These are phyloP conservation scores for Oemleria cerasiformis DNA, from an alignment of 306 rosid species.

Conservation along the genomic window DNA sequence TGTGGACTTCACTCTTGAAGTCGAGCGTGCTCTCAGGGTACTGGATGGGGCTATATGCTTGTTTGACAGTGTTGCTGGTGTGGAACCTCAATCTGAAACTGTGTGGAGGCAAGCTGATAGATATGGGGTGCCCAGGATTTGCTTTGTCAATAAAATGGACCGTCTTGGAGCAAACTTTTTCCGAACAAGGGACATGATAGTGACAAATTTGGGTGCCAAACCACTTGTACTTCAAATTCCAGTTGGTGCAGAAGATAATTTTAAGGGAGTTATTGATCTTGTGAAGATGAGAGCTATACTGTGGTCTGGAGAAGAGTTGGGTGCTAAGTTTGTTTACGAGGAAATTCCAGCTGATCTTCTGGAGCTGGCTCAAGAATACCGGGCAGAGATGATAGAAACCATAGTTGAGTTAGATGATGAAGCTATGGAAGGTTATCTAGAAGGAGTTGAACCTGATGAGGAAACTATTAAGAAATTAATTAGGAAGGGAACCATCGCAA, in stretches of 20 bases:
- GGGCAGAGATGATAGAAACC: slow-evolving; percentile 68
- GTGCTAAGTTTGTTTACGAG: slow-evolving; percentile 72
- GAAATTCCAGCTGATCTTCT: slow-evolving; percentile 76
- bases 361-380: slow-evolving; percentile 70
- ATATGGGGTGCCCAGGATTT: slow-evolving; percentile 93
- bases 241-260: slow-evolving; percentile 79
- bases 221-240: slow-evolving; percentile 93
- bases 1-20: slow-evolving; percentile 94
- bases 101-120: slow-evolving; percentile 99
- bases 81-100: slow-evolving; percentile 95
- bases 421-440: slow-evolving; percentile 83
- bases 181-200: slow-evolving; percentile 95
- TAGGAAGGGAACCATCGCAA: slow-evolving; percentile 70
- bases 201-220: slow-evolving; percentile 87
- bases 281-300: slow-evolving; percentile 89
- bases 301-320: slow-evolving; percentile 96
- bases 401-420: slow-evolving; percentile 79
- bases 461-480: slow-evolving; percentile 61
- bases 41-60: slow-evolving; percentile 94
- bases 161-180: slow-evolving; percentile 95
- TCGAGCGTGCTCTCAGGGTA: slow-evolving; percentile 96
- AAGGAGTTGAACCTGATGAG: slow-evolving; percentile 92
- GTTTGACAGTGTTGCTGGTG: slow-evolving; percentile 98
- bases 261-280: slow-evolving; percentile 81
- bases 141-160: slow-evolving; percentile 96